These are phyloP conservation scores for Mortierella polycephala DNA, from an alignment of 371 early-diverging fungal species.

Conservation along the genomic window DNA sequence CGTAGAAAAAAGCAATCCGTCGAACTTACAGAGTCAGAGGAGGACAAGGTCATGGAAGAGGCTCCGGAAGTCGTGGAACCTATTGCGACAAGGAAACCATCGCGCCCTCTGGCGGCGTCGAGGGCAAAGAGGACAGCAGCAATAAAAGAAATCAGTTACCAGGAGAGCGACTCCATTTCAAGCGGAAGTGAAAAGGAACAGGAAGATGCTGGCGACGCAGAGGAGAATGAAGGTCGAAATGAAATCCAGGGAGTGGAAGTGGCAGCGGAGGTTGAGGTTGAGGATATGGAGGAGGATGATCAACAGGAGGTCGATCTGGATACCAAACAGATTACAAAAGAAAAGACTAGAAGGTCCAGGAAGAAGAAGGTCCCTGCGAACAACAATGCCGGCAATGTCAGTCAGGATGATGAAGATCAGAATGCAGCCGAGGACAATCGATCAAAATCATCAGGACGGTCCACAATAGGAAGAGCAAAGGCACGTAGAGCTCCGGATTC, in stretches of 20 bases:
- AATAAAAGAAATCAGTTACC: constrained; percentile 14
- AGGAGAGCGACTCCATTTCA: neutral
- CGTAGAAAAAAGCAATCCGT: neutral
- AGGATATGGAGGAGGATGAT: neutral
- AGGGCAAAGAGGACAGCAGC: constrained; percentile 15
- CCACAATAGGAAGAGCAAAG: constrained; percentile 3
- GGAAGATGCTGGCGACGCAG: constrained; percentile 6
- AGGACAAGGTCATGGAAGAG: neutral
- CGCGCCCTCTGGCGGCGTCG: neutral
- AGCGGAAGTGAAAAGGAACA: constrained; percentile 6
- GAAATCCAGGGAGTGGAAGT: neutral
- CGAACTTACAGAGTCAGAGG: neutral
- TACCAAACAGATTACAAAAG: neutral
- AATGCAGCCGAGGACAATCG: neutral
- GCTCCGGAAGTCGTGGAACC: neutral
- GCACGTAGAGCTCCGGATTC: constrained; percentile 5
- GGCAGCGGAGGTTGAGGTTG: no score
- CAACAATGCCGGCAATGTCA: neutral
- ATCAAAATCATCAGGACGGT: constrained; percentile 1
- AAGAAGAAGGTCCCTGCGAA: neutral
- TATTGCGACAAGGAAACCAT: neutral
- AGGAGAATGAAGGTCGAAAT: constrained; percentile 1
- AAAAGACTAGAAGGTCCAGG: neutral
- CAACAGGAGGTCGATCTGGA: neutral
- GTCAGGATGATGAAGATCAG: neutral